Evolutionary conservation across 192 early-diverging fungal species (phyloP), one percentile per base, ranked within the genome.

Genomic region (Umbelopsis vinacea): DNA sequence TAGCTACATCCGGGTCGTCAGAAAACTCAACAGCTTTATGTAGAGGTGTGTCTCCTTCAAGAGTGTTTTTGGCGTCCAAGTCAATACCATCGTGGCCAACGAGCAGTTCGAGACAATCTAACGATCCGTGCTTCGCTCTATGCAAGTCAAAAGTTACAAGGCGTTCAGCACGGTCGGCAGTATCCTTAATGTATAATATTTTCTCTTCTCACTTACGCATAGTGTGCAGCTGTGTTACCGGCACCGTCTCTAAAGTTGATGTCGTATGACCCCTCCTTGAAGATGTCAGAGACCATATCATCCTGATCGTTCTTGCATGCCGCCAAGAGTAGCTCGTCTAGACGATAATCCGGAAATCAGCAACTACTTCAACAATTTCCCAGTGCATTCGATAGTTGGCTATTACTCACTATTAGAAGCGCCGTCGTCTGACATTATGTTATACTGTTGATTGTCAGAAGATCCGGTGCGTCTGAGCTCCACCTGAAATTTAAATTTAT

Each of bases 241-340:
- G 85, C 33, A 19, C 76, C 86, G 69, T 93, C 90, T 1, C 71
- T 78, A 71, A 84, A 82, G 76, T 91, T 90, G 69, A 93, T 80
- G 47, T 90, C 76, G 43, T 86, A 79, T 24, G 68, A 73, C 8
- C 80, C 77, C 67, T 81, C 69, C 23, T 74, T 67, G 22, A 93
- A 78, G 47, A 93, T 77, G 63, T 87, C 79, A 26, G 84, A 78
- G 35, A 93, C 80, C 76, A 90, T 74, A 53, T 89, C 88, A 43
- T 89, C 83, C 50, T 91, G 88, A 80, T 92, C 90, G 66, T 89
- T 82, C 77, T 86, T 86, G 76, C 90, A 91, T 38, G 92, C 92
- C 12, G 88, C 86, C 63, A 91, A 76, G 47, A 93, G 79, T 63
- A 87, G 84, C 69, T 91, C 89, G 75, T 91, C 89, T 93, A 71